These are phyloP conservation scores for Hypholoma sublateritium DNA, from an alignment of 768 basidiomycete genomes.

Conservation along the genomic window DNA sequence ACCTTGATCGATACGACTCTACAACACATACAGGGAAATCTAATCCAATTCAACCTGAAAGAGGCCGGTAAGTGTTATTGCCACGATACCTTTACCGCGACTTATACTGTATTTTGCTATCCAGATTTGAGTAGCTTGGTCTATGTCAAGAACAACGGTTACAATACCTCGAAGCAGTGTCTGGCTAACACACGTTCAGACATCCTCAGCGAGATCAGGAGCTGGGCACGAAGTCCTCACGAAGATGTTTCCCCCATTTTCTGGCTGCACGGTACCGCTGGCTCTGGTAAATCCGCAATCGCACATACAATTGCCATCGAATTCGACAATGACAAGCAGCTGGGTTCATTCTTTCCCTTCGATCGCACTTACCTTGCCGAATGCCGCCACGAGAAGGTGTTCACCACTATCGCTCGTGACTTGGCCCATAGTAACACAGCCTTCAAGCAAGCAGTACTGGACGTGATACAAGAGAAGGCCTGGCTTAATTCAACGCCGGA, in stretches of 20 bases:
- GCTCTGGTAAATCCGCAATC: constrained; percentile 38
- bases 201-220: constrained; percentile 22
- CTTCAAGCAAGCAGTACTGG: neutral
- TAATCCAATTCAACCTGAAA: no score
- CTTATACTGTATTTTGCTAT: no score
- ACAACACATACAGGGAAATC: no score
- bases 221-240: constrained; percentile 19
- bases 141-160: constrained; percentile 2
- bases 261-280: constrained; percentile 27
- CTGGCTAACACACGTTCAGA: constrained; percentile 20
- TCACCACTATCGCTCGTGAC: constrained; percentile 32
- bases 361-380: constrained; percentile 17
- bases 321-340: constrained; percentile 15
- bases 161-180: constrained; percentile 15
- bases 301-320: constrained; percentile 29
- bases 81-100: no score
- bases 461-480: constrained; percentile 1
- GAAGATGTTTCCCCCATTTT: constrained; percentile 16
- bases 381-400: constrained; percentile 20
- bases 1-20: no score
- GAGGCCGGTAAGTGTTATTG: no score
- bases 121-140: neutral
- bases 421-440: constrained; percentile 19
- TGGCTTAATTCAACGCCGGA: constrained; percentile 10
- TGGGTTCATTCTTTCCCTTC: constrained; percentile 36